Evolutionary conservation across 768 basidiomycete genomes (phyloP), one percentile per base, ranked within the genome.

Genomic region (Mycena sanguinolenta): DNA sequence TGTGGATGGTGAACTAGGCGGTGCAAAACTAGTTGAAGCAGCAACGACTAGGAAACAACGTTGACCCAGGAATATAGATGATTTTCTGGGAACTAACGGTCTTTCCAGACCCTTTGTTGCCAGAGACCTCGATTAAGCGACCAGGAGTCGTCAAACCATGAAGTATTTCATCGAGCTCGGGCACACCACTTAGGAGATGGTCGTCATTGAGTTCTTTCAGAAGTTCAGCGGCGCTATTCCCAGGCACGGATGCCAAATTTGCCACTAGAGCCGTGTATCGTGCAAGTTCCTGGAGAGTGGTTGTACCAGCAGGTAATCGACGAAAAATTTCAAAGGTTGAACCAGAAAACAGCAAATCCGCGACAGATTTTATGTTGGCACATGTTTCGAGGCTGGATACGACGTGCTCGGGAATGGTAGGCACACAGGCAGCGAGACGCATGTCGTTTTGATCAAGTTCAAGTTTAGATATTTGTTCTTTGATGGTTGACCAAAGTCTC

Each of bases 121-220:
- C 94, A 32, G 92, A 90, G 42, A 95, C 82, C 74, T 95, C 92
- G 58, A 92, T 81, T 17, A 95, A 83, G 27, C 84, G 84, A 54
- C 84, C 80, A 23, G 68, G 30, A 28, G 82, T 80, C n/a, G 82
- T 82, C 60, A 91, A 83, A 0, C 87, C 87, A 28, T 77, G 78
- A 23, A 92, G 79, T 14, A 92, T 76, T 16, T 75, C 76, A 74
- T 93, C 91, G 28, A 93, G 79, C 53, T 82, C 82, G 4, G 76
- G 77, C 3, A 90, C 76, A 16, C 90, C 89, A 53, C 76, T 81
- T 7, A 74, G 74, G 36, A 84, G 73, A 23, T 72, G 66, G 46
- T 77, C 75, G 16, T 74, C 74, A 21, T 60, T 58, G 9, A 67
- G 65, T 52, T 53, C 63, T 62, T 61, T 58, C 46, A 81, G 69